Evolutionary conservation across 1,139 yeast genomes (phyloP).

Genomic region (Suhomyces anneliseae): DNA sequence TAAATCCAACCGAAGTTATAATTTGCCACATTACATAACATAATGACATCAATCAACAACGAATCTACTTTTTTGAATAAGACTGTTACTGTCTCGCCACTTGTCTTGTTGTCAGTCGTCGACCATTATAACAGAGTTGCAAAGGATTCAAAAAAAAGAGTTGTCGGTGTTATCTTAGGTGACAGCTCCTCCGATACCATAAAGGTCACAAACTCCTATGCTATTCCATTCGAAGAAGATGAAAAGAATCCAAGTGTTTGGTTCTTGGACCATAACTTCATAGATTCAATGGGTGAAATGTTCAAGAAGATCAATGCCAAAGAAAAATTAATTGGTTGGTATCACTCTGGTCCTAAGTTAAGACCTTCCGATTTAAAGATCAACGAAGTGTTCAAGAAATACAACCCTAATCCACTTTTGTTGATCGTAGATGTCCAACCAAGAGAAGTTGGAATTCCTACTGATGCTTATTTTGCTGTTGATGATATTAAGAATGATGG

Average conservation of each 20-base stretch:
- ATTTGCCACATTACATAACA: slow-evolving; percentile 6
- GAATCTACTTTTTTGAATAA: slow-evolving; percentile 47
- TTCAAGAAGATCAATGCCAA: slow-evolving; percentile 95
- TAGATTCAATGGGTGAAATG: slow-evolving; percentile 97
- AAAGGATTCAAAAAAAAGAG: slow-evolving; percentile 69
- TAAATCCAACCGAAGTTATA: neutral
- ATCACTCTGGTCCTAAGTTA: slow-evolving; percentile 95
- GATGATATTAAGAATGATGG: slow-evolving; percentile 98
- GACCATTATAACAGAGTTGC: slow-evolving; percentile 92
- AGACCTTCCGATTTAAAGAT: slow-evolving; percentile 86
- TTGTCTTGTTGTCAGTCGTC: slow-evolving; percentile 89
- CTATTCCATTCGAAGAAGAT: slow-evolving; percentile 96
- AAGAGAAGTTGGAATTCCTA: slow-evolving; percentile 80
- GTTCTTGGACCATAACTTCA: slow-evolving; percentile 95
- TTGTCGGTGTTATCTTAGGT: slow-evolving; percentile 92
- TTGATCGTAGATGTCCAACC: slow-evolving; percentile 93
- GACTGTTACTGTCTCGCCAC: slow-evolving; percentile 89
- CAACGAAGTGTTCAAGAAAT: slow-evolving; percentile 83
- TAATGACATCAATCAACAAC: slow-evolving; percentile 21
- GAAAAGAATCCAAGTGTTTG: slow-evolving; percentile 91
- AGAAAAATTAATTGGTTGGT: slow-evolving; percentile 97
- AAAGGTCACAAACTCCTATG: slow-evolving; percentile 75
- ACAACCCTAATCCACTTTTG: slow-evolving; percentile 78
- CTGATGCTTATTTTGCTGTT: slow-evolving; percentile 91
- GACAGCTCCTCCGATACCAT: slow-evolving; percentile 61